Percentiles rank a stretch among this genome's conserved stretches.
These are phyloP conservation scores for Penicillium sp. DNA, from an alignment of 2,329 filamentous ascomycete genomes.

Conservation along the genomic window DNA sequence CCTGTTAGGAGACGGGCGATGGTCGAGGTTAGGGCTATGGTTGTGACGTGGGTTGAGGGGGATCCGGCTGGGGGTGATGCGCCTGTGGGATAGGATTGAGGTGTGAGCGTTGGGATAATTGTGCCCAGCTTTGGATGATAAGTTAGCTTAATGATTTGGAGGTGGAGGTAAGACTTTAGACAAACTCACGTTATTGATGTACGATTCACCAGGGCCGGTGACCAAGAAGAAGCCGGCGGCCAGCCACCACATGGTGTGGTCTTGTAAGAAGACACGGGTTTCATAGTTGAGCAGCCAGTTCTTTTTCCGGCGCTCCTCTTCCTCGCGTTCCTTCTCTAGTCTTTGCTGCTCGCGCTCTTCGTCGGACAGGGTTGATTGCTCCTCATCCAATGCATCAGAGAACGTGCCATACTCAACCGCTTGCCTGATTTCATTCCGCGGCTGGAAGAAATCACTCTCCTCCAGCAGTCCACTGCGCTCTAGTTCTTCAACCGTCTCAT, in stretches of 20 bases:
- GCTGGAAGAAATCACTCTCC: slow-evolving; percentile 69
- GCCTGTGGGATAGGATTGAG: slow-evolving; percentile 55
- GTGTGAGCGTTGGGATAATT: slow-evolving; percentile 81
- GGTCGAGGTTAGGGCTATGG: slow-evolving; percentile 87
- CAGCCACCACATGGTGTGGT: slow-evolving; percentile 95
- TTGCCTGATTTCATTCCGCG: slow-evolving; percentile 48
- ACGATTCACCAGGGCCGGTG: slow-evolving; percentile 92
- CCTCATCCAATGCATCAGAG: slow-evolving; percentile 38
- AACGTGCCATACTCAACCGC: slow-evolving; percentile 44
- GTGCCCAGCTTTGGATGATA: slow-evolving; percentile 64
- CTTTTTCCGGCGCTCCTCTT: slow-evolving; percentile 71
- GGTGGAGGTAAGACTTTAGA: background rate
- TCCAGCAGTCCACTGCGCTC: slow-evolving; percentile 78
- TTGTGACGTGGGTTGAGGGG: slow-evolving; percentile 82
- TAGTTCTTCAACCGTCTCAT: slow-evolving; percentile 85
- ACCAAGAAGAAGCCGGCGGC: slow-evolving; percentile 89
- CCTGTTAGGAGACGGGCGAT: slow-evolving; percentile 87
- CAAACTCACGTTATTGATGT: slow-evolving; percentile 76
- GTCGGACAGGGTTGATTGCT: slow-evolving; percentile 40
- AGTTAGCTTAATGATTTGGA: background rate
- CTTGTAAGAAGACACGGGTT: slow-evolving; percentile 77
- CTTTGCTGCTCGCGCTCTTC: slow-evolving; percentile 43
- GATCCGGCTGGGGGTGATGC: slow-evolving; percentile 57
- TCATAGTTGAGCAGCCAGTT: slow-evolving; percentile 89
- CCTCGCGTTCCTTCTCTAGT: slow-evolving; percentile 48